Conservation (phyloP, 768 basidiomycete species). For the Pleurotus platypus region DNA sequence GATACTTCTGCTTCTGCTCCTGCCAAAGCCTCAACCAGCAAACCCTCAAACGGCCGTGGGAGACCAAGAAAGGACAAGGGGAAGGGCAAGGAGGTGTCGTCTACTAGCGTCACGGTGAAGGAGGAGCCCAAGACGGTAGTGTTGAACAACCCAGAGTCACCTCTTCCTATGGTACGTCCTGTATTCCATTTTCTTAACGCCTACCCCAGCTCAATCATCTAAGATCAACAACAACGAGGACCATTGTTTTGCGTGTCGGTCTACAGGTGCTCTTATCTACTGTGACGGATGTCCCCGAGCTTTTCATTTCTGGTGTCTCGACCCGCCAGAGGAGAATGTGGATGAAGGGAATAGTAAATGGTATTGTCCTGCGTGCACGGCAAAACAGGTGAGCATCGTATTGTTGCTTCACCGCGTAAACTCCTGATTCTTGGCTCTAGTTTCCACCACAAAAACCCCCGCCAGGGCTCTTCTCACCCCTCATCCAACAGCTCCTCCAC, state of each 20-base stretch:
- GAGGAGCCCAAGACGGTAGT: constrained; percentile 47
- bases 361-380: constrained; percentile 73
- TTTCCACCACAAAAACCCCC: constrained; percentile 66
- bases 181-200: neutral
- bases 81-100: constrained; percentile 47
- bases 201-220: constrained; percentile 5
- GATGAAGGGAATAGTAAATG: constrained; percentile 85
- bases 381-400: constrained; percentile 53
- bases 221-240: constrained; percentile 65
- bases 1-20: constrained; percentile 66
- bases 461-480: constrained; percentile 63
- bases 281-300: constrained; percentile 97
- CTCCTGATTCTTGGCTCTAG: constrained; percentile 31
- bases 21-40: constrained; percentile 35
- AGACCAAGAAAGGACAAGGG: constrained; percentile 48
- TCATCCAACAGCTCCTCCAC: constrained; percentile 66
- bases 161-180: constrained; percentile 35
- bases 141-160: constrained; percentile 44
- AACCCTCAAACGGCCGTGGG: constrained; percentile 24
- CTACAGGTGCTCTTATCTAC: constrained; percentile 82
- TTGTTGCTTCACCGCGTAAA: constrained; percentile 1
- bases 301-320: constrained; percentile 95
- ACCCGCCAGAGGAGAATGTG: constrained; percentile 88
- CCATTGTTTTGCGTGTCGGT: constrained; percentile 83
- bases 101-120: constrained; percentile 39